phyloP scores from a whole-genome alignment of 306 rosid genomes.

The Potentilla sterilis region DNA sequence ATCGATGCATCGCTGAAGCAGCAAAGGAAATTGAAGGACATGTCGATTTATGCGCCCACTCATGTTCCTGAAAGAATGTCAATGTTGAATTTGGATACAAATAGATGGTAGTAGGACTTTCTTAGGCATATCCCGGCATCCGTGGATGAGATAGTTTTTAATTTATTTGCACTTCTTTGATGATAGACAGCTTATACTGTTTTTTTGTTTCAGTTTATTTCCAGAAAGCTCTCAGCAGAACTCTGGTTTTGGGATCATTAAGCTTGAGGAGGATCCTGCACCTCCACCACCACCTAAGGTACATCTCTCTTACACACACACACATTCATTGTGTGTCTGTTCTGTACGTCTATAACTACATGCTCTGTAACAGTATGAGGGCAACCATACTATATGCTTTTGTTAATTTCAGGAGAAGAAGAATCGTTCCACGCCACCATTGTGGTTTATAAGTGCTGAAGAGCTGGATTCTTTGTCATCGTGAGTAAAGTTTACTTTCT shows the following conservation, averaged over 20 bases:
- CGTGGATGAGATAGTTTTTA: neutral
- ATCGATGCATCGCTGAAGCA: constrained; percentile 63
- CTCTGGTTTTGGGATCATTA: constrained; percentile 39
- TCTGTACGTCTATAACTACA: neutral
- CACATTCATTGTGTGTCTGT: neutral
- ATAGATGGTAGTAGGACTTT: constrained; percentile 44
- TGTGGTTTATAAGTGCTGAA: constrained; percentile 61
- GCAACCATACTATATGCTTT: constrained; percentile 1
- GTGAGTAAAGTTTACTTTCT: constrained; percentile 44
- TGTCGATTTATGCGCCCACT: constrained; percentile 54
- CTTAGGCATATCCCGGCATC: neutral
- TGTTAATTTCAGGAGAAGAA: constrained; percentile 72
- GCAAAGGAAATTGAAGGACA: constrained; percentile 76
- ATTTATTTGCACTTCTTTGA: constrained; percentile 1
- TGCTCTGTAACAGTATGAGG: neutral
- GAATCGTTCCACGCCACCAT: constrained; percentile 67
- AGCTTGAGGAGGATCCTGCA: constrained; percentile 52
- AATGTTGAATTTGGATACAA: constrained; percentile 39
- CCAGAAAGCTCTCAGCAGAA: constrained; percentile 53
- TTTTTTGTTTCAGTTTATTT: constrained; percentile 43
- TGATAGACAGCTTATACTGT: constrained; percentile 19
- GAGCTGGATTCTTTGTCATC: constrained; percentile 81
- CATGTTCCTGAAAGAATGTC: constrained; percentile 45
- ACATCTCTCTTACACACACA: neutral
- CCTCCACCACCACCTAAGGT: constrained; percentile 65